Percentiles rank a stretch among this genome's conserved stretches.
phyloP scores from a whole-genome alignment of 2,329 filamentous ascomycete species.

The Aschersonia sp. region DNA sequence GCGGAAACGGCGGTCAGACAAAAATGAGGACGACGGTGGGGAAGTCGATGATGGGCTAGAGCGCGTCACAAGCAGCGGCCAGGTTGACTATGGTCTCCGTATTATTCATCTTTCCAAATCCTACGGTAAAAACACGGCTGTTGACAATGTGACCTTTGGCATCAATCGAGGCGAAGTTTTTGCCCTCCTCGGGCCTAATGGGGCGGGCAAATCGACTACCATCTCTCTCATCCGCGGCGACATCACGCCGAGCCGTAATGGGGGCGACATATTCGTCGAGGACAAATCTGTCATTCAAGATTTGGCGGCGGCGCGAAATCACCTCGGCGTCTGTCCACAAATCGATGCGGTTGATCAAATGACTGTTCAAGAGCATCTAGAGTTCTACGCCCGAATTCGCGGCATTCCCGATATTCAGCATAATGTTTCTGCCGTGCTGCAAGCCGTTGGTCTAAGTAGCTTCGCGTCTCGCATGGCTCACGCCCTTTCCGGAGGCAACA shows the following conservation, averaged over 20 bases:
- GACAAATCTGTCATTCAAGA: constrained; percentile 59
- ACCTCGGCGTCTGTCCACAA: constrained; percentile 86
- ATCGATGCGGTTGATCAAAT: constrained; percentile 81
- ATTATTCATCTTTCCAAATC: constrained; percentile 68
- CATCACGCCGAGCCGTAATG: constrained; percentile 52
- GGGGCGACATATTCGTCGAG: constrained; percentile 74
- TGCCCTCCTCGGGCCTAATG: constrained; percentile 78
- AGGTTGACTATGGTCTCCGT: constrained; percentile 50
- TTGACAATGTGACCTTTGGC: constrained; percentile 80
- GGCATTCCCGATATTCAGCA: constrained; percentile 62
- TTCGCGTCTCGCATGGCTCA: constrained; percentile 64
- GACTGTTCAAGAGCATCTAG: constrained; percentile 76
- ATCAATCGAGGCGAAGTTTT: constrained; percentile 73
- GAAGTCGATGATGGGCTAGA: constrained; percentile 52
- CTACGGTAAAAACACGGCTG: constrained; percentile 62
- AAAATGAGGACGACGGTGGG: constrained; percentile 28
- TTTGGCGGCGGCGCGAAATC: constrained; percentile 55
- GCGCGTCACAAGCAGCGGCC: constrained; percentile 33
- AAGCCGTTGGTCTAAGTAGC: constrained; percentile 60
- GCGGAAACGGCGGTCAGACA: constrained; percentile 13
- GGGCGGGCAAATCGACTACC: constrained; percentile 81
- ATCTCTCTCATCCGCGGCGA: constrained; percentile 88
- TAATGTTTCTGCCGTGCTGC: constrained; percentile 67
- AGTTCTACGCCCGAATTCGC: constrained; percentile 75
- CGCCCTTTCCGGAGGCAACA: constrained; percentile 79